Evolutionary conservation across 1,284 basidiomycete genomes (phyloP).

Genomic region (Agroathelia rolfsii): DNA sequence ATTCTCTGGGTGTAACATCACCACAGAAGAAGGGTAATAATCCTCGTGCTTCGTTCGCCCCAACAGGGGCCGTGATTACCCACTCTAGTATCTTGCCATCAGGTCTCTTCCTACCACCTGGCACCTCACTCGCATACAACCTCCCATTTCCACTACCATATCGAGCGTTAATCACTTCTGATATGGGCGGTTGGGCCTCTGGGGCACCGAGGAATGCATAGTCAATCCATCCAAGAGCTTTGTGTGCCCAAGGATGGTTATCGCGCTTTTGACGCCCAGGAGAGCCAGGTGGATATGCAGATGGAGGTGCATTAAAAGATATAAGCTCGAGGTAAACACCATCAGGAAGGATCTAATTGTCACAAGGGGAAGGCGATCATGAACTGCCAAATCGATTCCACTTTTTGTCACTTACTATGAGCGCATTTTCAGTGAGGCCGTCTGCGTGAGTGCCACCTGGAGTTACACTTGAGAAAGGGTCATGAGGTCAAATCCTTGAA

Average conservation of each 20-base stretch:
- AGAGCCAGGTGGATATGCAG: constrained; percentile 39
- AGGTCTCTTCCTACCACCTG: constrained; percentile 39
- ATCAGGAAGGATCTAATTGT: constrained; percentile 42
- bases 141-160: constrained; percentile 24
- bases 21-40: constrained; percentile 63
- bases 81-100: constrained; percentile 49
- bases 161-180: constrained; percentile 42
- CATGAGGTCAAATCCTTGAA: constrained; percentile 4
- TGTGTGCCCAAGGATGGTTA: constrained; percentile 40
- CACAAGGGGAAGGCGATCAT: background rate
- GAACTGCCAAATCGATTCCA: background rate
- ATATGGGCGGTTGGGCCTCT: constrained; percentile 26
- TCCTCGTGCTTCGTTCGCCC: constrained; percentile 19
- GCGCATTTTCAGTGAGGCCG: constrained; percentile 52
- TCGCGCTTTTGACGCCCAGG: constrained; percentile 33
- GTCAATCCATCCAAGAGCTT: constrained; percentile 53
- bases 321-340: constrained; percentile 62
- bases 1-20: constrained; percentile 48
- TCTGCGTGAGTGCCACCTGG: constrained; percentile 53
- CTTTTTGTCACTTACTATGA: constrained; percentile 37
- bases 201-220: constrained; percentile 47
- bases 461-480: constrained; percentile 34
- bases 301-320: constrained; percentile 43
- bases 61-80: constrained; percentile 36
- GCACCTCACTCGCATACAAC: constrained; percentile 34